Percentiles rank a stretch among this genome's conserved stretches.
phyloP scores from a whole-genome alignment of 192 early-diverging fungal species.

The Podila epicladia region DNA sequence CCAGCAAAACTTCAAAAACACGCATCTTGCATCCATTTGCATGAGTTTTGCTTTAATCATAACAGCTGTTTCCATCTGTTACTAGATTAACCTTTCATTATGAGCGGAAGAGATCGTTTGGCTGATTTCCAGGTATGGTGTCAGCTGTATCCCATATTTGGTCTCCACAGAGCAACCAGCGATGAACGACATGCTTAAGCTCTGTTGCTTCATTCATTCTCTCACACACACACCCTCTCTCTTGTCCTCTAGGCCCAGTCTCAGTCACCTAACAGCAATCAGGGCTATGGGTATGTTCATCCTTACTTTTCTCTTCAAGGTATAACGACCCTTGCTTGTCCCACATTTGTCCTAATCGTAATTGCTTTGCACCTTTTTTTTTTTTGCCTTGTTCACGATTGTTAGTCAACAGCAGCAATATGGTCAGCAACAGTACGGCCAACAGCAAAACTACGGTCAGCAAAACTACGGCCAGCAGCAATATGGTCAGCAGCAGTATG shows the following conservation, averaged over 20 bases:
- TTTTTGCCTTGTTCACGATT: background rate
- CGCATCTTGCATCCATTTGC: background rate
- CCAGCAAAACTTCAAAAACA: too few relatives aligned
- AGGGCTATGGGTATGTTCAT: slow-evolving; percentile 32
- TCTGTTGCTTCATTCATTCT: background rate
- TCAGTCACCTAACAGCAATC: slow-evolving; percentile 19
- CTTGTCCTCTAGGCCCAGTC: slow-evolving; percentile 31
- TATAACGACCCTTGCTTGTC: background rate
- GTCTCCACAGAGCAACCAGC: background rate
- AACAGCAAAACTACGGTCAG: slow-evolving; percentile 17
- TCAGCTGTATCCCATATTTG: background rate
- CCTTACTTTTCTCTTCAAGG: background rate
- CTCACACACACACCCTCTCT: background rate
- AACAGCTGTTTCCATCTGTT: background rate
- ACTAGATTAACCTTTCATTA: slow-evolving; percentile 3
- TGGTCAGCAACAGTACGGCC: slow-evolving; percentile 16
- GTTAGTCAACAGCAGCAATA: slow-evolving; percentile 24
- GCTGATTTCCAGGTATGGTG: slow-evolving; percentile 47
- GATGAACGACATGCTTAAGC: background rate
- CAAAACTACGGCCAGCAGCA: slow-evolving; percentile 23
- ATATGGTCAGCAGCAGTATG: slow-evolving; percentile 17
- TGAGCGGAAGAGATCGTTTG: slow-evolving; percentile 54
- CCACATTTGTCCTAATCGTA: background rate
- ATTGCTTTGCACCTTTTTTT: background rate
- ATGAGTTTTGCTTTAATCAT: too few relatives aligned